These are phyloP conservation scores for Blastobotrys terrestris DNA, from an alignment of 805 yeast genomes.

Conservation along the genomic window DNA sequence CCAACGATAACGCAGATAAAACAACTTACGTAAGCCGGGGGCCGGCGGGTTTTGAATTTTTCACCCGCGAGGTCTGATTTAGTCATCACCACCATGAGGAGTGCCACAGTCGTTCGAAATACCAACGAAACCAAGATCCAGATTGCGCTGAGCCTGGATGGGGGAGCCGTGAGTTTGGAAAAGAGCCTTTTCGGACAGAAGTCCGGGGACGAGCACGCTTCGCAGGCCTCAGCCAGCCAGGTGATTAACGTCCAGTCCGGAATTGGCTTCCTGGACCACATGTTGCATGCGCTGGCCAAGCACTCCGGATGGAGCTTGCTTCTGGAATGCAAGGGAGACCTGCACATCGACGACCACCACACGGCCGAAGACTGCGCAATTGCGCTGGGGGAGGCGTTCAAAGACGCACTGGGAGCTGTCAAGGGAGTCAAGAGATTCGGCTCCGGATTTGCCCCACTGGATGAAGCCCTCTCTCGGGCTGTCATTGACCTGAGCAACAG, in stretches of 20 bases:
- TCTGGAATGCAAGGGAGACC: conserved; percentile 87
- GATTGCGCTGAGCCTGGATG: conserved; percentile 75
- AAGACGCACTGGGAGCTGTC: conserved; percentile 81
- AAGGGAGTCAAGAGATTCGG: conserved; percentile 93
- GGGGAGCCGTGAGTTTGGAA: conserved; percentile 66
- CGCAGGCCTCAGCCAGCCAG: conserved; percentile 66
- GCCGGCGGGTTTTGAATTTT: background rate
- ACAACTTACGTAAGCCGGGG: background rate
- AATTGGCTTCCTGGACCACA: conserved; percentile 91
- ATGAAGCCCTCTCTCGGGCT: conserved; percentile 91
- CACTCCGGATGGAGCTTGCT: conserved; percentile 94
- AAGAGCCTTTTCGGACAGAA: conserved; percentile 46
- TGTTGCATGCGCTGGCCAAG: conserved; percentile 95
- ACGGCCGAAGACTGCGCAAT: conserved; percentile 94
- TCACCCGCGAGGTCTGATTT: no score
- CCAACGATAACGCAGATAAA: background rate
- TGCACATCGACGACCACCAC: conserved; percentile 96
- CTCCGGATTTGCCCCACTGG: conserved; percentile 88
- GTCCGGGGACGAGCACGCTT: conserved; percentile 45
- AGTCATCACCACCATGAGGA: conserved; percentile 17
- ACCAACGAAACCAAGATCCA: conserved; percentile 95
- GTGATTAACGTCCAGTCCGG: conserved; percentile 81
- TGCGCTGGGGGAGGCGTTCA: conserved; percentile 84
- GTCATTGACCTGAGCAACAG: conserved; percentile 94
- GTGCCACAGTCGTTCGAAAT: conserved; percentile 52